These are phyloP conservation scores for Radiomyces spectabilis DNA, from an alignment of 192 early-diverging fungal species.

Conservation along the genomic window DNA sequence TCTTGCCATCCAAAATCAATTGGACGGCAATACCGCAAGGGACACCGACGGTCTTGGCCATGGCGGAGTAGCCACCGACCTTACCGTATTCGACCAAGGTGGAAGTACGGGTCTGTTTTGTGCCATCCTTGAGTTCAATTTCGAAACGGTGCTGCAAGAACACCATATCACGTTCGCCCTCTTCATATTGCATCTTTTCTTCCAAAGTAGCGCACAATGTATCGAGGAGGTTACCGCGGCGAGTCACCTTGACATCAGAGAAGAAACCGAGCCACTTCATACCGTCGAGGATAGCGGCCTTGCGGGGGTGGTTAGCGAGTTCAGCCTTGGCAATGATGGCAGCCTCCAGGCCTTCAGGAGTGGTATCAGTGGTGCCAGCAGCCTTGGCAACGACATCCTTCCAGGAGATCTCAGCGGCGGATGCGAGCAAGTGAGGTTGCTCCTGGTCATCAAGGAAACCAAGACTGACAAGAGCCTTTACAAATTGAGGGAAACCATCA, in stretches of 20 bases:
- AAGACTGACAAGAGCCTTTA: conserved; percentile 89
- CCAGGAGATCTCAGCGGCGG: conserved; percentile 65
- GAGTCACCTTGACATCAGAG: conserved; percentile 46
- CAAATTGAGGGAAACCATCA: conserved; percentile 94
- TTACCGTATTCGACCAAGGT: conserved; percentile 91
- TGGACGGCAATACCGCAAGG: conserved; percentile 95
- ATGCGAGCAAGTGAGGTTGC: conserved; percentile 49
- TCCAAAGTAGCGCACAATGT: conserved; percentile 94
- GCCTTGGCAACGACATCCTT: conserved; percentile 62
- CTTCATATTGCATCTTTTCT: conserved; percentile 91
- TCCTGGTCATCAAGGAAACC: conserved; percentile 82
- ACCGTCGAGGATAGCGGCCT: conserved; percentile 60
- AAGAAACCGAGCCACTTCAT: conserved; percentile 90
- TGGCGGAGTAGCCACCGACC: conserved; percentile 81
- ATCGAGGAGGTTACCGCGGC: conserved; percentile 76
- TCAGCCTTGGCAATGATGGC: conserved; percentile 63
- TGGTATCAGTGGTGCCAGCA: conserved; percentile 18
- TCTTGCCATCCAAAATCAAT: conserved; percentile 80
- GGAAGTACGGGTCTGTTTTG: conserved; percentile 79
- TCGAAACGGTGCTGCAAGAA: conserved; percentile 97
- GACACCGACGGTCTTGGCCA: conserved; percentile 96
- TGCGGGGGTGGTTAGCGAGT: conserved; percentile 44
- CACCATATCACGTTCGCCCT: conserved; percentile 92
- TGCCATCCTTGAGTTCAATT: conserved; percentile 81
- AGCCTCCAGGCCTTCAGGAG: conserved; percentile 39